Conservation (phyloP, 2,329 filamentous ascomycete species). For the Purpureocillium lavendulum region DNA sequence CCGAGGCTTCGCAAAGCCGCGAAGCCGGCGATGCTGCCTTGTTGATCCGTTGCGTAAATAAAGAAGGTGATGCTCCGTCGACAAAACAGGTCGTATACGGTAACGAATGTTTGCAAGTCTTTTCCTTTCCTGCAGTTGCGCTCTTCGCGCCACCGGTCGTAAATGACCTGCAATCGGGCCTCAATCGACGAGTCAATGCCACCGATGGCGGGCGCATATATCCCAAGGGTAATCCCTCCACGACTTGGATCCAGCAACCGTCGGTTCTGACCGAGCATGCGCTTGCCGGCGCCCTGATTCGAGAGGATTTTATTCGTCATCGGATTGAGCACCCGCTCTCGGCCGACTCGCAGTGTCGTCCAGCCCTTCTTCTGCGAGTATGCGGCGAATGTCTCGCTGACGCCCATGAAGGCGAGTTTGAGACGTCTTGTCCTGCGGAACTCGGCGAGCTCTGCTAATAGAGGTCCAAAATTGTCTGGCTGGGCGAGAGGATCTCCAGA, state of each 20-base stretch:
- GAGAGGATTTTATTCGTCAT: conserved; percentile 9
- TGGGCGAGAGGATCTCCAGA: no score
- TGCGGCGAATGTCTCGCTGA: conserved; percentile 9
- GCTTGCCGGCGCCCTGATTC: conserved; percentile 9
- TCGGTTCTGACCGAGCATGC: conserved; percentile 12
- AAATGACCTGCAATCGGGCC: conserved; percentile 8
- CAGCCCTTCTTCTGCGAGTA: conserved; percentile 7
- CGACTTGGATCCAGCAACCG: conserved; percentile 10
- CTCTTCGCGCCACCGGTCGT: conserved; percentile 10
- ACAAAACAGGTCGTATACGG: conserved; percentile 11
- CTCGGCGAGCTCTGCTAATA: neutral
- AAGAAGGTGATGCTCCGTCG: conserved; percentile 9
- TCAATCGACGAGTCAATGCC: conserved; percentile 8
- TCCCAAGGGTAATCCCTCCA: conserved; percentile 6
- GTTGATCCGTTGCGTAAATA: conserved; percentile 7
- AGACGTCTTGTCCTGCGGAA: conserved; percentile 6
- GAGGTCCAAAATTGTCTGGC: no score
- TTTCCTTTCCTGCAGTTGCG: conserved; percentile 4
- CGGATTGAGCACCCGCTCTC: conserved; percentile 11
- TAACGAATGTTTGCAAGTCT: conserved; percentile 11
- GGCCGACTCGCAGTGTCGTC: conserved; percentile 10
- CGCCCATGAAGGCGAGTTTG: conserved; percentile 11
- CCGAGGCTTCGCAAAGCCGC: conserved; percentile 11
- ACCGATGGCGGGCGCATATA: neutral
- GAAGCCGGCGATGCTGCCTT: conserved; percentile 9